Evolutionary conservation across 257 asterid species (phyloP), one percentile per base, ranked within the genome.

Genomic region (Thymus quinquecostatus): DNA sequence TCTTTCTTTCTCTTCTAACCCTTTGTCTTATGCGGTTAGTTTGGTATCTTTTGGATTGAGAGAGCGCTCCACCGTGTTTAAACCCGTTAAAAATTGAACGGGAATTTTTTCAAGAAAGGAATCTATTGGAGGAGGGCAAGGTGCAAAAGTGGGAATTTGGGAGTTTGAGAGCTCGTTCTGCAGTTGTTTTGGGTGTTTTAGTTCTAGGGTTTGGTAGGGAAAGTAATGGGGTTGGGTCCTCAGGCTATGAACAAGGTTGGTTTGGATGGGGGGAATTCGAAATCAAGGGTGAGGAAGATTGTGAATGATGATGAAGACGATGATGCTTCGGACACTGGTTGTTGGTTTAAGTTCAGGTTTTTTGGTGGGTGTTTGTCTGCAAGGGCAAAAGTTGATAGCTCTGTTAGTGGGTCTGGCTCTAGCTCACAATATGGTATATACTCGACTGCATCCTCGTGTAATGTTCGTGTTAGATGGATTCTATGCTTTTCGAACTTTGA

Each of bases 331-430:
- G 86, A 60, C 64, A 72, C 77, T n/a, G 66, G 89, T 10, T 83
- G 95, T 69, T 90, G 97, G 90, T 71, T 82, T 71, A 82, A 83
- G 79, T 78, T 88, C 79, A 80, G 85, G 60, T 81, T 87, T 58
- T 73, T 90, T 40, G 89, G 96, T 9, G 79, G 89, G 28, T 92
- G 96, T 76, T 70, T 90, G 72, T 76, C 95, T 59, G 36, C 90
- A 60, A 86, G 87, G 85, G 45, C 98, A 36, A 83, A 83, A 66
- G 88, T 82, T 60, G 97, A 84, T 56, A 79, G 88, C 78, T 85
- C 90, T 62, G 76, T 77, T 76, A 83, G 92, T 77, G 89, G 63
- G 27, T 57, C 63, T 57, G 63, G 63, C 43, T 57, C 63, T 30
- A 84, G 86, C 86, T 58, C 87, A 32, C 87, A 82, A 72, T 79